Conservation (phyloP, 208 protist genomes). For the Pavlovales sp. region DNA sequence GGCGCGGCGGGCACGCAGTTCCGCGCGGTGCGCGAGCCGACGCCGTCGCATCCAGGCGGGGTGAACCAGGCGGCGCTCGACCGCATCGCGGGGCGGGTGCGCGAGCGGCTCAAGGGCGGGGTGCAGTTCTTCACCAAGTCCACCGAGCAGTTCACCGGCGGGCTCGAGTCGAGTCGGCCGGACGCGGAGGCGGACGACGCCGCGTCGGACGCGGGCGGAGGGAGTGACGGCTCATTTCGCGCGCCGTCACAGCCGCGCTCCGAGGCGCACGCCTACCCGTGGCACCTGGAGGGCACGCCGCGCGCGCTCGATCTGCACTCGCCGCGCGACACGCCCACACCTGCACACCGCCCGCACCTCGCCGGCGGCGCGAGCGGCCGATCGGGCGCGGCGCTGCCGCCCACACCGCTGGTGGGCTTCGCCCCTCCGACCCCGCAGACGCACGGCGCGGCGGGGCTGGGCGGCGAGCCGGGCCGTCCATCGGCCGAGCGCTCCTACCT, state of each 20-base stretch:
- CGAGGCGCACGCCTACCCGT: neutral
- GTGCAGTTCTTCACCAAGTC: conserved; percentile 13
- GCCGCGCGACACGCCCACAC: too few relatives aligned
- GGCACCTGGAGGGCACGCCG: neutral
- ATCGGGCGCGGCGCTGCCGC: too few relatives aligned
- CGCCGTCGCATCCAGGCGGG: conserved; percentile 26
- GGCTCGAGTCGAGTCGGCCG: neutral
- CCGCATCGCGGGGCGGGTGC: neutral
- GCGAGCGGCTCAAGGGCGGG: neutral
- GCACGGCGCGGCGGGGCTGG: neutral
- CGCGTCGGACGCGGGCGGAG: neutral
- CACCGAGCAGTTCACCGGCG: neutral
- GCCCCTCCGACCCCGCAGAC: too few relatives aligned
- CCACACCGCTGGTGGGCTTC: too few relatives aligned
- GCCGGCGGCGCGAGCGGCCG: too few relatives aligned
- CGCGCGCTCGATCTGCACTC: neutral
- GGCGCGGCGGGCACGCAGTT: neutral
- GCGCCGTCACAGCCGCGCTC: neutral
- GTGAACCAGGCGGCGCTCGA: neutral
- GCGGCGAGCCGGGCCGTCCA: neutral
- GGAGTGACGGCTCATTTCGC: neutral
- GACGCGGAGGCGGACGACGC: neutral
- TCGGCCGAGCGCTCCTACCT: neutral
- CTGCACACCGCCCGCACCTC: too few relatives aligned
- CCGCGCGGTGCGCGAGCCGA: conserved; percentile 2